Conservation (phyloP, 1,284 basidiomycete species). For the Cryptococcus sp. region DNA sequence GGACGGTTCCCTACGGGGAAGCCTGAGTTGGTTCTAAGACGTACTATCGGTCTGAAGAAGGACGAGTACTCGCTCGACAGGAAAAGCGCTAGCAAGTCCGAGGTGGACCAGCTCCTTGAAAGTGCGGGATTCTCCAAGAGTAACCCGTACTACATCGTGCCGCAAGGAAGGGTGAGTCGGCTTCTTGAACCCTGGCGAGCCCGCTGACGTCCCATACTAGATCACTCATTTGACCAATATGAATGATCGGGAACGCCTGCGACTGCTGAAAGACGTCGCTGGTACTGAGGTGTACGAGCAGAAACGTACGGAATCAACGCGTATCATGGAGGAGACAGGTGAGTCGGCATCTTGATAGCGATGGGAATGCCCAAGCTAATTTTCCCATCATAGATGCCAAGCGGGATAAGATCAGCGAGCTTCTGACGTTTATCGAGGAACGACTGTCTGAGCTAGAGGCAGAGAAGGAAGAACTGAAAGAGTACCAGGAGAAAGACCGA, state of each 20-base stretch:
- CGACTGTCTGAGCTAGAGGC: slow-evolving; percentile 89
- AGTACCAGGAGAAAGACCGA: slow-evolving; percentile 93
- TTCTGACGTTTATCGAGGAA: slow-evolving; percentile 87
- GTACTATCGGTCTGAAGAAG: slow-evolving; percentile 97
- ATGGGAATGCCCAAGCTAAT: neutral
- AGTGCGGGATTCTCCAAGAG: slow-evolving; percentile 95
- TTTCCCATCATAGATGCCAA: slow-evolving; percentile 66
- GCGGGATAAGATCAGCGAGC: slow-evolving; percentile 84
- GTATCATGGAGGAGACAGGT: slow-evolving; percentile 94
- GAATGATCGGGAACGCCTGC: slow-evolving; percentile 90
- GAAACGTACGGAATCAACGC: slow-evolving; percentile 83
- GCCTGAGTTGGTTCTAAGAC: slow-evolving; percentile 78
- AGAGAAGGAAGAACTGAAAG: slow-evolving; percentile 95
- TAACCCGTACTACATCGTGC: slow-evolving; percentile 99
- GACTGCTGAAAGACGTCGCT: slow-evolving; percentile 94
- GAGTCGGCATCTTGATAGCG: neutral
- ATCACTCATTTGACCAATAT: slow-evolving; percentile 97
- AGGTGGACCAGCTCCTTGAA: slow-evolving; percentile 94
- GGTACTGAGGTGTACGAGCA: slow-evolving; percentile 99
- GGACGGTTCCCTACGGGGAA: slow-evolving; percentile 87
- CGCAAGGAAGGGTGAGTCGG: slow-evolving; percentile 82
- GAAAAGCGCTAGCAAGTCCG: slow-evolving; percentile 87
- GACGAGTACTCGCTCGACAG: slow-evolving; percentile 97
- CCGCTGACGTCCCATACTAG: slow-evolving; percentile 53
- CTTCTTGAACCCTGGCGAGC: neutral